Conservation (phyloP, 345 rosid genomes). For the Populus nigra region DNA sequence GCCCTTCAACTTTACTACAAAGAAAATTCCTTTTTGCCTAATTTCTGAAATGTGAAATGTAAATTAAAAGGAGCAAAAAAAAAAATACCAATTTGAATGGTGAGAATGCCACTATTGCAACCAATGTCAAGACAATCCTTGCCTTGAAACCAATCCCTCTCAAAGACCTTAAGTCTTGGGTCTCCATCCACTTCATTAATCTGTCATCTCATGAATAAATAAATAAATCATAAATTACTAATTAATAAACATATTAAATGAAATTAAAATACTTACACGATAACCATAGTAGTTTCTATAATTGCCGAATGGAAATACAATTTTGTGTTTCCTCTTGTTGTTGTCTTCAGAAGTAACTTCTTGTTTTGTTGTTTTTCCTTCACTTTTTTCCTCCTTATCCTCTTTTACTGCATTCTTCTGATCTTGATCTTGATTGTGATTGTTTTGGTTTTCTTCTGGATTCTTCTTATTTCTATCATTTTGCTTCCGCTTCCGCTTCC, state of each 20-base stretch:
- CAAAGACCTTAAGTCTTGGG: constrained; percentile 73
- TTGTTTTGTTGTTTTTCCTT: constrained; percentile 1
- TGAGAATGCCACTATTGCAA: constrained; percentile 79
- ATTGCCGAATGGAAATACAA: constrained; percentile 68
- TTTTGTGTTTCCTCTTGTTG: constrained; percentile 50
- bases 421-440: background rate
- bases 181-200: constrained; percentile 72
- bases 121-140: constrained; percentile 88
- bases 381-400: constrained; percentile 5
- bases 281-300: constrained; percentile 90
- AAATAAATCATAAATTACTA: background rate
- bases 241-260: background rate
- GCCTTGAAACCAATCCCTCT: constrained; percentile 77
- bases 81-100: constrained; percentile 65
- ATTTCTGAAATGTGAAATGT: background rate
- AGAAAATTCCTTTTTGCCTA: background rate
- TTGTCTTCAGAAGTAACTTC: constrained; percentile 24
- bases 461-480: constrained; percentile 1
- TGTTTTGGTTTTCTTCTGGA: background rate
- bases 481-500: constrained; percentile 12
- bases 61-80: background rate
- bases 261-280: constrained; percentile 42
- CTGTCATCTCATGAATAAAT: constrained; percentile 32
- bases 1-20: background rate
- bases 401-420: background rate